Evolutionary conservation across 2,329 filamentous ascomycete genomes (phyloP).

Genomic region (Aspergillus nomiae): DNA sequence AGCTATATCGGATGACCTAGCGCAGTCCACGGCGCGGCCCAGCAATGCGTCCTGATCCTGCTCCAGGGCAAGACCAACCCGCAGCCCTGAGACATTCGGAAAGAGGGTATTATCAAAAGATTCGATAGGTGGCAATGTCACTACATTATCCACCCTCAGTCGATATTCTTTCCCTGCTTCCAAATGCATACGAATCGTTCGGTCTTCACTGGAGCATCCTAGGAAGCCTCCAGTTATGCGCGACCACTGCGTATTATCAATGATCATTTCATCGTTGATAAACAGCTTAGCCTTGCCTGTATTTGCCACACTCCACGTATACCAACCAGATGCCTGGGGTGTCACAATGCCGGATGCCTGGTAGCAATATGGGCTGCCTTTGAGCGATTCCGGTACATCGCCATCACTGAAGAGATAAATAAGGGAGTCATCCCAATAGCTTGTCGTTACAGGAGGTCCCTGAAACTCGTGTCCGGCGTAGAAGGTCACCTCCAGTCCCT

Average conservation of each 20-base stretch:
- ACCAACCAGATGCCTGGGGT: constrained; percentile 1
- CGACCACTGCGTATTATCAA: constrained; percentile 4
- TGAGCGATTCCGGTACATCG: neutral
- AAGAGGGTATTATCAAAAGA: constrained; percentile 6
- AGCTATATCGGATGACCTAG: constrained; percentile 8
- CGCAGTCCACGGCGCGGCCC: constrained; percentile 7
- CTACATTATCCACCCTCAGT: constrained; percentile 1
- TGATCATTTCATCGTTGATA: neutral
- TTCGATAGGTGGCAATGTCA: neutral
- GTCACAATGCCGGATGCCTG: constrained; percentile 4
- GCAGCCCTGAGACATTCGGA: neutral
- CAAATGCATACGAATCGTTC: neutral
- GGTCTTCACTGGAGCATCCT: constrained; percentile 4
- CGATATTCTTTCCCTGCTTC: neutral
- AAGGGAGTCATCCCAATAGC: constrained; percentile 5
- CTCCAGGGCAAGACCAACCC: neutral
- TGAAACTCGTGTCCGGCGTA: neutral
- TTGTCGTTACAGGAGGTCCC: neutral
- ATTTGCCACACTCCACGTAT: constrained; percentile 8
- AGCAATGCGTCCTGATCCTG: neutral
- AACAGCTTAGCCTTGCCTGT: constrained; percentile 2
- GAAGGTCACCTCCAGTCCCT: neutral
- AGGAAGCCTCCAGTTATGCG: neutral
- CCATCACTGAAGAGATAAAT: constrained; percentile 10
- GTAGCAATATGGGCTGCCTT: constrained; percentile 4